phyloP scores from a whole-genome alignment of 441 rosid genomes.

The Croton setiger region DNA sequence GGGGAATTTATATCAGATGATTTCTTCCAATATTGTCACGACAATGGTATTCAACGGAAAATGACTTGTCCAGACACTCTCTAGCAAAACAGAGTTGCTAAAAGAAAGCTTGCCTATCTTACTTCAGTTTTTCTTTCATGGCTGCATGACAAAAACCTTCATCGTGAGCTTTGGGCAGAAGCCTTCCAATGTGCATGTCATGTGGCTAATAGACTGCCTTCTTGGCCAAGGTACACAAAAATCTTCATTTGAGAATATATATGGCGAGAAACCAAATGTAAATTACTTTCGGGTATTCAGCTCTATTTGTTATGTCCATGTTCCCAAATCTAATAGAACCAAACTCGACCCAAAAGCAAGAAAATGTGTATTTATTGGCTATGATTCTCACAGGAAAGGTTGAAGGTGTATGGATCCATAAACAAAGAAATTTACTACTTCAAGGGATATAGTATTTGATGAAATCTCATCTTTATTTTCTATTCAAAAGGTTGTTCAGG shows the following conservation, averaged over 20 bases:
- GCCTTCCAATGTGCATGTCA: too few species aligned
- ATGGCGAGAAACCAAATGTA: neutral
- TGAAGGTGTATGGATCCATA: neutral
- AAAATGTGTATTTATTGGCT: neutral
- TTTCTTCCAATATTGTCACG: neutral
- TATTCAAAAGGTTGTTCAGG: neutral
- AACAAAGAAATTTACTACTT: conserved; percentile 8
- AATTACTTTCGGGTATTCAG: neutral
- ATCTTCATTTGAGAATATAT: neutral
- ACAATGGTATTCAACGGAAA: neutral
- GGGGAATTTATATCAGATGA: neutral
- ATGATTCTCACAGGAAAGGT: neutral
- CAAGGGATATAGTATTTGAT: conserved; percentile 12
- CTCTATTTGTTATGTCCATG: neutral
- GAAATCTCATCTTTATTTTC: conserved; percentile 1
- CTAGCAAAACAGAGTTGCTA: neutral
- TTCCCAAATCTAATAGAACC: neutral
- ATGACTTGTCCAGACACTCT: neutral
- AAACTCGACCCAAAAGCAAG: neutral
- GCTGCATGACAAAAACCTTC: neutral
- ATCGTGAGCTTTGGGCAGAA: neutral
- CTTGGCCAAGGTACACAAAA: too few species aligned
- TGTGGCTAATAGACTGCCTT: too few species aligned
- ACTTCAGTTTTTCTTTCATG: neutral
- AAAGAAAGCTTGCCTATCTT: too few species aligned